These are phyloP conservation scores for Hypoxylon sp. DNA, from an alignment of 2,329 filamentous ascomycete species.

Conservation along the genomic window DNA sequence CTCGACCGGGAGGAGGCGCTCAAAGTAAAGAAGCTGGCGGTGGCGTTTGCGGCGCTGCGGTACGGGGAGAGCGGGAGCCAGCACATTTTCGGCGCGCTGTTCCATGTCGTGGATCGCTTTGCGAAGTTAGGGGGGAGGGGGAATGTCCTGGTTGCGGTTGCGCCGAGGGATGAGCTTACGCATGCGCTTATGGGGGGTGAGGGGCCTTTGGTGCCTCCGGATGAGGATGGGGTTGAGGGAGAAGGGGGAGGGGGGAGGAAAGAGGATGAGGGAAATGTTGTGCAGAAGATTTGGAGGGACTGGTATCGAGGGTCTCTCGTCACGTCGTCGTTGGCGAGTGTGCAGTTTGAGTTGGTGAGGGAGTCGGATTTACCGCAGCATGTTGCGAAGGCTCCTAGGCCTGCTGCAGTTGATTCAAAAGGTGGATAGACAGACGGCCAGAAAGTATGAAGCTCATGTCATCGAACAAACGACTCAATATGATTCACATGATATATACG, in stretches of 20 bases:
- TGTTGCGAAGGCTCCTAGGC: conserved; percentile 32
- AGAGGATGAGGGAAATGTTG: conserved; percentile 53
- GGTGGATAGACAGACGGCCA: background rate
- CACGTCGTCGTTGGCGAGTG: conserved; percentile 57
- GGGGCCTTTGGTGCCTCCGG: conserved; percentile 39
- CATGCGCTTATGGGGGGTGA: conserved; percentile 50
- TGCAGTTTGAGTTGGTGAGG: conserved; percentile 60
- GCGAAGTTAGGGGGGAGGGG: conserved; percentile 39
- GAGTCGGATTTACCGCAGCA: conserved; percentile 59
- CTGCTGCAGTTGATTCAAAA: background rate
- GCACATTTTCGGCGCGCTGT: conserved; percentile 62
- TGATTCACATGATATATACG: conserved; percentile 35
- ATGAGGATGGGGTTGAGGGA: conserved; percentile 2
- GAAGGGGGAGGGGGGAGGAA: background rate
- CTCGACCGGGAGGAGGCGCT: conserved; percentile 58
- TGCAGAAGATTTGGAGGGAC: conserved; percentile 64
- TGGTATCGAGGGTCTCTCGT: conserved; percentile 60
- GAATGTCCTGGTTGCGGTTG: conserved; percentile 59
- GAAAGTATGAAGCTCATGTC: conserved; percentile 3
- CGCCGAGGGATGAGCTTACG: conserved; percentile 54
- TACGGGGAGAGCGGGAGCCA: conserved; percentile 59
- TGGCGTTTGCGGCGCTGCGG: conserved; percentile 60
- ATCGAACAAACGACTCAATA: conserved; percentile 3
- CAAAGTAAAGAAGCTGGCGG: conserved; percentile 60
- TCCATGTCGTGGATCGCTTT: conserved; percentile 64